A percentile compares a stretch with the other conserved stretches of the same genome.
These are phyloP conservation scores for Globisporangium nodosum DNA, from an alignment of 352 stramenopile species.

Conservation along the genomic window DNA sequence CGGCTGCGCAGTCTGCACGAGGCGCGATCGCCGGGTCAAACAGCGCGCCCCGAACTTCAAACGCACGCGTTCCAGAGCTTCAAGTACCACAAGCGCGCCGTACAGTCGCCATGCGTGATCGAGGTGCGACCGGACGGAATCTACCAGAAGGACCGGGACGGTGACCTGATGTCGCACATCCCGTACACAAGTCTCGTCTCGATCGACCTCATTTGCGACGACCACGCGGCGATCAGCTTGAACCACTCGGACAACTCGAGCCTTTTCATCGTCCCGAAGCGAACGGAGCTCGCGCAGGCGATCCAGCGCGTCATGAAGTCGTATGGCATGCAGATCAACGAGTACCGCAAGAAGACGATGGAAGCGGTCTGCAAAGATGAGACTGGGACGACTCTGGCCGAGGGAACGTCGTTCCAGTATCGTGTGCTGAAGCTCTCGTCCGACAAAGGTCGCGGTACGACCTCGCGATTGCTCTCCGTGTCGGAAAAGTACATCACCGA, in stretches of 20 bases:
- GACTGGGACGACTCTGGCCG: slow-evolving; percentile 14
- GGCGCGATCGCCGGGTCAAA: slow-evolving; percentile 22
- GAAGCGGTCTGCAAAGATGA: slow-evolving; percentile 50
- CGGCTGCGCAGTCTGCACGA: slow-evolving; percentile 61
- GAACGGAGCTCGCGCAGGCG: slow-evolving; percentile 60
- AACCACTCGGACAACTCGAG: slow-evolving; percentile 84
- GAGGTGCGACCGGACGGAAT: slow-evolving; percentile 70
- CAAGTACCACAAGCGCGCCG: slow-evolving; percentile 52
- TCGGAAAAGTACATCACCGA: slow-evolving; percentile 73
- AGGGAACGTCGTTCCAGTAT: slow-evolving; percentile 62
- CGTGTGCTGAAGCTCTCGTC: slow-evolving; percentile 55
- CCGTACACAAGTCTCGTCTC: slow-evolving; percentile 79
- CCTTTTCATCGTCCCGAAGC: slow-evolving; percentile 59
- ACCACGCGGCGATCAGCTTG: slow-evolving; percentile 59
- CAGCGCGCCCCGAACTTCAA: slow-evolving; percentile 38
- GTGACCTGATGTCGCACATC: slow-evolving; percentile 76
- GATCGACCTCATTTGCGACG: slow-evolving; percentile 75
- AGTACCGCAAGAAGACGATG: slow-evolving; percentile 81
- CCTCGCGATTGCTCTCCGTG: slow-evolving; percentile 41
- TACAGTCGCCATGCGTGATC: slow-evolving; percentile 63
- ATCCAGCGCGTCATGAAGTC: slow-evolving; percentile 70
- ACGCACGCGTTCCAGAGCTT: slow-evolving; percentile 43
- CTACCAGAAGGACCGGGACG: slow-evolving; percentile 69
- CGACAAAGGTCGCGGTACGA: slow-evolving; percentile 22
- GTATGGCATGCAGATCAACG: slow-evolving; percentile 78